Evolutionary conservation across 768 basidiomycete species (phyloP), one percentile per base, ranked within the genome.

Genomic region (Boletus subcaerulescens): DNA sequence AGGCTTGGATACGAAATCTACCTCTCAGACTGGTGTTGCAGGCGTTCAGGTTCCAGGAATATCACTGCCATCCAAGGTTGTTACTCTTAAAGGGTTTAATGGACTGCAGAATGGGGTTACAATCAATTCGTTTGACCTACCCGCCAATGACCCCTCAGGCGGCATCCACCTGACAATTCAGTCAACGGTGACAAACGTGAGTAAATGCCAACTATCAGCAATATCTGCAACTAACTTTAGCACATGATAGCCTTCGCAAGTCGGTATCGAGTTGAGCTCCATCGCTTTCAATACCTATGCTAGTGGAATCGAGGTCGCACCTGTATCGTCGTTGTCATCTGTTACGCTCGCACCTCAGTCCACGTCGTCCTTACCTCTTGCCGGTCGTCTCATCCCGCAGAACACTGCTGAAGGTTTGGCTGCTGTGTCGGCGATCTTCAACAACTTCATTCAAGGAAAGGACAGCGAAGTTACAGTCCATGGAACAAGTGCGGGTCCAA

Each of bases 1-100:
- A 14, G 15, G 31, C 9, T 48, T 9, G 11, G 20, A 49, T 2
- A 14, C 26, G 42, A 45, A 35, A 32, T 1, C 11, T 14, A 13
- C 33, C 2, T 36, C 20, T 45, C 48, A 45, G 33, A 52, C 47
- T 22, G 14, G 31, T 47, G 14, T 18, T 48, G 15, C 53, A 83
- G 85, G 85, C 24, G 83, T 88, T 56, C 71, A 74, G 20, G 82
- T 88, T 31, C 58, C 80, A 32, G 81, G 78, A 1, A 80, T 90
- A 53, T 68, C 72, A 4, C 75, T 87, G 41, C 63, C 80, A 4
- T 71, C 77, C 39, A 86, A 87, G 72, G 72, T 67, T 8, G 81
- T 90, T 11, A 79, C 80, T 5, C 70, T 90, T 39, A 84, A 84
- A 58, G 88, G 87, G 13, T 84, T 90, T 73, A 85, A 89, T 64